These are phyloP conservation scores for Suhomyces faveliae DNA, from an alignment of 805 yeast genomes.

Conservation along the genomic window DNA sequence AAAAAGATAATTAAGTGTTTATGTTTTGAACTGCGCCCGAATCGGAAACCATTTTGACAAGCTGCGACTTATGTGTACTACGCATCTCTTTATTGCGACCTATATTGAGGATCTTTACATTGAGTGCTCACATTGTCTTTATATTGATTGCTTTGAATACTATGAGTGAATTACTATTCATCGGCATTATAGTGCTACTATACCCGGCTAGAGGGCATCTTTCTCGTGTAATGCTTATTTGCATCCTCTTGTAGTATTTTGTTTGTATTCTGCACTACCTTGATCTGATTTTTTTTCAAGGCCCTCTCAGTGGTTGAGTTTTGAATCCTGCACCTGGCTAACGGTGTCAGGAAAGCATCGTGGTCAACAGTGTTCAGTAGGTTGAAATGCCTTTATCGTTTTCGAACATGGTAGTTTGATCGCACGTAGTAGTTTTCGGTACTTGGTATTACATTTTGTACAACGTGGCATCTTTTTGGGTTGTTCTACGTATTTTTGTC, in stretches of 20 bases:
- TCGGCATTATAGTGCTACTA: background rate
- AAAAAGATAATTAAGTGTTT: conserved; percentile 4
- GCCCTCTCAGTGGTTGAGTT: background rate
- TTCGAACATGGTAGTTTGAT: no score
- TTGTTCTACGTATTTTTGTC: background rate
- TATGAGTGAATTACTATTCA: background rate
- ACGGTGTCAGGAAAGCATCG: background rate
- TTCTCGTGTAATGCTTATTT: background rate
- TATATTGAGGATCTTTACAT: background rate
- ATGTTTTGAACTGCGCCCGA: background rate
- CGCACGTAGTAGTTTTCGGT: background rate
- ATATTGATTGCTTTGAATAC: background rate
- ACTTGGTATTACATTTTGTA: background rate
- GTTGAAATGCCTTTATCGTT: no score
- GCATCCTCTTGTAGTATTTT: background rate
- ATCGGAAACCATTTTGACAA: background rate
- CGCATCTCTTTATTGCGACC: background rate
- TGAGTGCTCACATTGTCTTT: background rate
- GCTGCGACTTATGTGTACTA: background rate
- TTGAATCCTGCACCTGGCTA: background rate
- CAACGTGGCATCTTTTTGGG: background rate
- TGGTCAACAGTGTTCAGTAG: background rate
- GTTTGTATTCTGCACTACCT: background rate
- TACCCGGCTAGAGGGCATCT: background rate
- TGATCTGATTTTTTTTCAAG: background rate